Evolutionary conservation across 106 monocot species (phyloP), one percentile per base, ranked within the genome.

Genomic region (Dioscorea alata): DNA sequence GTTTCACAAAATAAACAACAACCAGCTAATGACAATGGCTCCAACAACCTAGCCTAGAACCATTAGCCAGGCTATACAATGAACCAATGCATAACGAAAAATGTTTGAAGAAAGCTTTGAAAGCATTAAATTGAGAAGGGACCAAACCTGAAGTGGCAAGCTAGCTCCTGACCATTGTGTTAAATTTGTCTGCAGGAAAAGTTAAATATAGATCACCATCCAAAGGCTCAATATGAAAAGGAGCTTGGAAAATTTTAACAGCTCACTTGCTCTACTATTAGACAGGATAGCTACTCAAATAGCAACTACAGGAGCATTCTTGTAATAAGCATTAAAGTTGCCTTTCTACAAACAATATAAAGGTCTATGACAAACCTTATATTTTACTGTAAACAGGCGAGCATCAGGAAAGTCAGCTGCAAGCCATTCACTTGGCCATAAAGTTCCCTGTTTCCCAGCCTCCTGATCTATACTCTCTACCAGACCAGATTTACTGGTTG

Each of bases 101-200:
- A 66, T 8, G 50, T 24, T 6, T 23, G 35, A 52, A 62, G 52
- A 60, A 51, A 62, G 16, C 21, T 50, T 5, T 12, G 52, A 60
- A 51, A 62, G 16, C 21, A 60, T 5, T 17, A 28, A 31, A 73
- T n/a, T 3, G 33, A 33, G 51, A 42, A 74, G 66, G 49, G 54
- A 17, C 68, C 75, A 60, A 75, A 99, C 99, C 99, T 99, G 99
- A 76, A 99, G 93, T 9, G 99, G 99, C 71, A 99, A 80, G 81
- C 93, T 99, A 72, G 90, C 93, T 83, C 99, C 99, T 25, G 99
- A 83, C 99, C 99, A 99, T 56, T 87, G 92, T 54, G 93, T 87
- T 34, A 99, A 79, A 83, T 99, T 92, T 79, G 99, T 90, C 99
- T 99, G 92, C 90, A 90, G 19, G 56, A 84, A 87, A 81, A 42